Evolutionary conservation across 2,329 filamentous ascomycete species (phyloP).

Genomic region (Pestalotiopsis fici): DNA sequence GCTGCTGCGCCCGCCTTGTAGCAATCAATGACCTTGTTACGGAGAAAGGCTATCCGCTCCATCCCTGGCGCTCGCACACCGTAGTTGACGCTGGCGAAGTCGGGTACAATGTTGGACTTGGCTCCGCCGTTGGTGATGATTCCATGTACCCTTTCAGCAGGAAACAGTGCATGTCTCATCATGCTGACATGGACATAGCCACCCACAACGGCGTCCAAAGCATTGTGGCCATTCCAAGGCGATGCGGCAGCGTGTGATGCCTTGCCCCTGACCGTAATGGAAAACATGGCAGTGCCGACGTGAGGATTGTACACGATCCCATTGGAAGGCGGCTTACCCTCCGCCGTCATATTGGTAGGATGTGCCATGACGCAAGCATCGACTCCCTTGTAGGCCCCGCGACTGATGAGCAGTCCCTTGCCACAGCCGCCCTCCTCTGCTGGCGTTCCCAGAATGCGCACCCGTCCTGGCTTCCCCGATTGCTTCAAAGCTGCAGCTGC

Average conservation of each 20-base stretch:
- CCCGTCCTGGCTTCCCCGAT: conserved; percentile 30
- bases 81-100: conserved; percentile 39
- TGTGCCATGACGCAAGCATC: conserved; percentile 31
- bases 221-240: conserved; percentile 38
- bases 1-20: neutral
- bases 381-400: conserved; percentile 30
- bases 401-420: conserved; percentile 36
- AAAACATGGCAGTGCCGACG: conserved; percentile 32
- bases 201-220: conserved; percentile 36
- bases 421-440: conserved; percentile 45
- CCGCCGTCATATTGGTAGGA: conserved; percentile 17
- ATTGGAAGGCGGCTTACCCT: no score
- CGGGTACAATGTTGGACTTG: conserved; percentile 39
- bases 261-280: conserved; percentile 32
- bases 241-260: conserved; percentile 35
- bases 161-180: conserved; percentile 37
- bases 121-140: conserved; percentile 37
- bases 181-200: conserved; percentile 36
- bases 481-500: conserved; percentile 31
- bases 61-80: conserved; percentile 37
- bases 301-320: conserved; percentile 29
- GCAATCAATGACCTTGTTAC: neutral
- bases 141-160: conserved; percentile 36
- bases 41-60: conserved; percentile 1
- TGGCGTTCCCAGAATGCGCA: conserved; percentile 42